Evolutionary conservation across 208 protist genomes (phyloP).

Genomic region (Wallacemonas sp.): DNA sequence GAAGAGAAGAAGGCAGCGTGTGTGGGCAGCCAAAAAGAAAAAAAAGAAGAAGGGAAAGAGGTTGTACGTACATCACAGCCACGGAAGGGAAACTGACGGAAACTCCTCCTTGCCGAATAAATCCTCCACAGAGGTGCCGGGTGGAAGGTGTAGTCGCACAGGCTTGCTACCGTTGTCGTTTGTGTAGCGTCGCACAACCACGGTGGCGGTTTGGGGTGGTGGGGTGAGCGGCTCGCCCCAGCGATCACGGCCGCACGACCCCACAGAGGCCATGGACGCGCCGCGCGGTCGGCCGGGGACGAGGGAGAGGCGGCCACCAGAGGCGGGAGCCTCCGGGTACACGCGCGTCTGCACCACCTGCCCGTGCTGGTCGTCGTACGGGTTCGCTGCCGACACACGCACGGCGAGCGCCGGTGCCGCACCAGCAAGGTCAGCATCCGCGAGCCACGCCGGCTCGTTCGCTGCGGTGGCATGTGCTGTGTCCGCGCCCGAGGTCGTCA

Average conservation of each 20-base stretch:
- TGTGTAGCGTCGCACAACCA: constrained; percentile 4
- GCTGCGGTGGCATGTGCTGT: not conserved
- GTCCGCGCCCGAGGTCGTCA: no score
- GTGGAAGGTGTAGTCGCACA: not conserved
- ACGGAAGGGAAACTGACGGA: not conserved
- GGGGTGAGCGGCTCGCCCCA: constrained; percentile 1
- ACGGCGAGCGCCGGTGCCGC: not conserved
- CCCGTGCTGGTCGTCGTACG: constrained; percentile 5
- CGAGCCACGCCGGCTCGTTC: not conserved
- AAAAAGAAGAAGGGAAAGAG: not conserved
- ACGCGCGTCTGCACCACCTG: constrained; percentile 2
- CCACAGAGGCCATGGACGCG: not conserved
- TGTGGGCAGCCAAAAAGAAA: no score
- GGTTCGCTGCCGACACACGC: not conserved
- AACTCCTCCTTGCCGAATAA: not conserved
- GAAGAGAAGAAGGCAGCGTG: not conserved
- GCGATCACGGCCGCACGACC: not conserved
- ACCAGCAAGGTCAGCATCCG: not conserved
- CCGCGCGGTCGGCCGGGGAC: not conserved
- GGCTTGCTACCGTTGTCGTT: constrained; percentile 8
- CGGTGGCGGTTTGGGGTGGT: not conserved
- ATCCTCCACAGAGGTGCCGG: not conserved
- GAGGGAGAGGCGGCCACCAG: not conserved
- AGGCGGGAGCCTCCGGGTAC: not conserved
- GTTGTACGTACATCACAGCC: no score